Evolutionary conservation across 2,329 filamentous ascomycete species (phyloP).

Genomic region (Capronia epimyces): DNA sequence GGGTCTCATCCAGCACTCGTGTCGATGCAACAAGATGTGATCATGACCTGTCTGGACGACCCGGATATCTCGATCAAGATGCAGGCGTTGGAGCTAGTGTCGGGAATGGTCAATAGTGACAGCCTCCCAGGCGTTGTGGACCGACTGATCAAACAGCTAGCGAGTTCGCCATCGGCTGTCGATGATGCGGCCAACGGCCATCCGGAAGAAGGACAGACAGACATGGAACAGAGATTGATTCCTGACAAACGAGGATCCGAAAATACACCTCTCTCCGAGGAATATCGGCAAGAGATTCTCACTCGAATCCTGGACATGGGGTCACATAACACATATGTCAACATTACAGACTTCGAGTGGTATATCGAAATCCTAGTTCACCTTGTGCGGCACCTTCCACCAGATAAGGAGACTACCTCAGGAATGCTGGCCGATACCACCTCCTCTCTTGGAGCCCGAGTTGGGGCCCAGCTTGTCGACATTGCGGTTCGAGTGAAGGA

Average conservation of each 20-base stretch:
- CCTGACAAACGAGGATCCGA: constrained; percentile 48
- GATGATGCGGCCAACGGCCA: constrained; percentile 38
- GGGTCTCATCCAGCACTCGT: constrained; percentile 82
- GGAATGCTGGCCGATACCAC: constrained; percentile 26
- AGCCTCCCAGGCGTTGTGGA: constrained; percentile 80
- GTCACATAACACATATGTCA: constrained; percentile 77
- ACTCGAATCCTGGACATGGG: constrained; percentile 82
- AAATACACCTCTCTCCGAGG: constrained; percentile 66
- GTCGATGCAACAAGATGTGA: constrained; percentile 88
- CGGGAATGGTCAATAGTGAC: constrained; percentile 86
- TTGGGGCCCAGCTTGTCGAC: constrained; percentile 82
- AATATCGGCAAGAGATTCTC: constrained; percentile 81
- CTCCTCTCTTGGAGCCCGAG: constrained; percentile 38
- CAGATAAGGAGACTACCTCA: constrained; percentile 4
- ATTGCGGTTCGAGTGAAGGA: constrained; percentile 86
- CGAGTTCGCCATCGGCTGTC: constrained; percentile 54
- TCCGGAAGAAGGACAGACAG: constrained; percentile 41
- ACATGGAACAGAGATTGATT: constrained; percentile 51
- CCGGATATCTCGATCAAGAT: constrained; percentile 92
- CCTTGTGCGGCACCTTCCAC: constrained; percentile 45
- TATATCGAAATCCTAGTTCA: constrained; percentile 88
- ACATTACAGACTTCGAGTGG: constrained; percentile 91
- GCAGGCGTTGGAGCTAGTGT: constrained; percentile 83
- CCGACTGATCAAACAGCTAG: constrained; percentile 77
- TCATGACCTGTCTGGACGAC: constrained; percentile 92